Conservation (phyloP, 1,284 basidiomycete genomes). For the Austropuccinia psidii region DNA sequence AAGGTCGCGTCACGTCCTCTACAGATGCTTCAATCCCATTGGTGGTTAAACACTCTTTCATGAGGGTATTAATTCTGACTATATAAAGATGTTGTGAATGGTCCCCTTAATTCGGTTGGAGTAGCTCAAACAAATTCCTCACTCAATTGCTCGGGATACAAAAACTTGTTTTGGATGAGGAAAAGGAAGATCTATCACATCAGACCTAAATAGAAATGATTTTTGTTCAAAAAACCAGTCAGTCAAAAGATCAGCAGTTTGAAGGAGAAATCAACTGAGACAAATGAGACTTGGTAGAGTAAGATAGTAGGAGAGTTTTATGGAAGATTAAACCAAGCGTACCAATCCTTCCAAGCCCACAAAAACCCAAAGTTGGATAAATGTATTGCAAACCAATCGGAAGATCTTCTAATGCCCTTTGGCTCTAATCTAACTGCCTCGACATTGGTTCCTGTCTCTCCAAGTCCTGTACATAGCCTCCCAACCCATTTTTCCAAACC, state of each 20-base stretch:
- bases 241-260: slow-evolving; percentile 37
- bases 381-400: slow-evolving; percentile 92
- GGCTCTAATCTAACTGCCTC: slow-evolving; percentile 58
- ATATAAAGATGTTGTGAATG: slow-evolving; percentile 68
- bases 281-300: no score
- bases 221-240: no score
- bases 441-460: slow-evolving; percentile 40
- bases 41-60: no score
- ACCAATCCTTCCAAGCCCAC: slow-evolving; percentile 99
- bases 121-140: slow-evolving; percentile 85
- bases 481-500: slow-evolving; percentile 92
- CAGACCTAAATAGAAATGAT: no score
- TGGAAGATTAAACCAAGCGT: slow-evolving; percentile 45
- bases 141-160: slow-evolving; percentile 76
- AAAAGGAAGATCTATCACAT: slow-evolving; percentile 52
- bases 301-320: no score
- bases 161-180: slow-evolving; percentile 76
- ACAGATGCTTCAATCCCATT: no score
- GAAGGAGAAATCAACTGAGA: no score
- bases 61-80: slow-evolving; percentile 61
- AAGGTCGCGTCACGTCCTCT: no score
- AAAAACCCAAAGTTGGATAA: slow-evolving; percentile 96
- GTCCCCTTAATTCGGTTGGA: slow-evolving; percentile 86
- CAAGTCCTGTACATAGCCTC: slow-evolving; percentile 66
- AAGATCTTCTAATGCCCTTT: slow-evolving; percentile 68